Conservation (phyloP, 768 basidiomycete genomes). For the Austroboletus eburneus region DNA sequence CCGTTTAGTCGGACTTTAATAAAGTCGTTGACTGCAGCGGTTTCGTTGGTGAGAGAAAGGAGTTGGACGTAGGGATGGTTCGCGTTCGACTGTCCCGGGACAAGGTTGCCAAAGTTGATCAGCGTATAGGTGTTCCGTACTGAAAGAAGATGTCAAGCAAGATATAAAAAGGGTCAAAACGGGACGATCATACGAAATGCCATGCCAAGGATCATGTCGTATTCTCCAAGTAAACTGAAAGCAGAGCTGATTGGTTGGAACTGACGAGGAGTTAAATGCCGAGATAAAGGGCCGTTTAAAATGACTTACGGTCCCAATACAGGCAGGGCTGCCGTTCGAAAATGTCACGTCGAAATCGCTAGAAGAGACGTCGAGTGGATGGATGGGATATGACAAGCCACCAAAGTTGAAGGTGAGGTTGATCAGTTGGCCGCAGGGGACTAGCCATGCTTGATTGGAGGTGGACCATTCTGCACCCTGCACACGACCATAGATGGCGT, state of each 20-base stretch:
- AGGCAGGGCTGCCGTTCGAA: conserved; percentile 49
- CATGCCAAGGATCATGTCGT: conserved; percentile 83
- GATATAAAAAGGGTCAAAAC: neutral
- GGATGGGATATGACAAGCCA: conserved; percentile 62
- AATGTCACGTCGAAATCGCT: conserved; percentile 47
- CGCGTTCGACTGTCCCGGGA: conserved; percentile 44
- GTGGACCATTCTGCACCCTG: conserved; percentile 64
- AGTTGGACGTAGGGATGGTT: conserved; percentile 68
- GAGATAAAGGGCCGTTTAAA: neutral
- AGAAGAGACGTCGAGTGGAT: conserved; percentile 67
- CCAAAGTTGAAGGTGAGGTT: conserved; percentile 72
- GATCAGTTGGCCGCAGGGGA: conserved; percentile 72
- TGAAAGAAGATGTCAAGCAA: conserved; percentile 26
- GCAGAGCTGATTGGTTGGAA: conserved; percentile 84
- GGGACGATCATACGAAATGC: conserved; percentile 53
- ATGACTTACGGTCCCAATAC: conserved; percentile 61
- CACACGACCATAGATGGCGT: conserved; percentile 78
- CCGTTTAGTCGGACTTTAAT: conserved; percentile 58
- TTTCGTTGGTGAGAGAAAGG: conserved; percentile 51
- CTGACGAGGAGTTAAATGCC: conserved; percentile 31
- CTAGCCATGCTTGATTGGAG: conserved; percentile 55
- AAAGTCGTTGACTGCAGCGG: conserved; percentile 61
- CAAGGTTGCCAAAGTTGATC: conserved; percentile 68
- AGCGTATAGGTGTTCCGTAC: conserved; percentile 76
- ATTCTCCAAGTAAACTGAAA: conserved; percentile 71